phyloP scores from a whole-genome alignment of 345 rosid species.

The Euphorbia tirucalli region DNA sequence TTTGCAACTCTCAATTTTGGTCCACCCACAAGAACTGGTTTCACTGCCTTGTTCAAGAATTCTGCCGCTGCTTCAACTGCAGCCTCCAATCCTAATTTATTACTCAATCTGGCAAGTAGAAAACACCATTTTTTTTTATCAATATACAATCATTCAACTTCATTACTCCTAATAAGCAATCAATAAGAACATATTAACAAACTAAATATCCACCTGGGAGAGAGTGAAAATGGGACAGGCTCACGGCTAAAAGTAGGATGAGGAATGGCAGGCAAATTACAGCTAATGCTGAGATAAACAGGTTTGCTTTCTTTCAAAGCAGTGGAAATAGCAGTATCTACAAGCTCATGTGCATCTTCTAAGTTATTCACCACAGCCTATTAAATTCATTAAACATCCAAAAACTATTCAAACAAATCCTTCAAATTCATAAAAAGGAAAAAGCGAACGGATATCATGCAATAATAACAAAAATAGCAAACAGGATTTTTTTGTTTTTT shows the following conservation, averaged over 20 bases:
- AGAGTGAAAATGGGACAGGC: conserved; percentile 59
- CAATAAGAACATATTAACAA: neutral
- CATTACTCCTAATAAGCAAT: neutral
- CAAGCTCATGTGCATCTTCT: conserved; percentile 73
- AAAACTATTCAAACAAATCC: neutral
- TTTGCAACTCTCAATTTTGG: conserved; percentile 62
- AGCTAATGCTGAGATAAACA: conserved; percentile 70
- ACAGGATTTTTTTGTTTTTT: conserved; percentile 35
- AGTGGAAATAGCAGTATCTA: conserved; percentile 73
- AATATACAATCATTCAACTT: neutral
- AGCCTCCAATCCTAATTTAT: conserved; percentile 59
- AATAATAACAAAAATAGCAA: neutral
- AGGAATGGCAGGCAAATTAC: conserved; percentile 64
- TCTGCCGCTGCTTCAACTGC: conserved; percentile 72
- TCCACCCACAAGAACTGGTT: conserved; percentile 73
- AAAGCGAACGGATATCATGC: neutral
- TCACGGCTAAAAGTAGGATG: conserved; percentile 69
- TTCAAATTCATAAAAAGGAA: neutral
- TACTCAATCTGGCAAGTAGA: conserved; percentile 44
- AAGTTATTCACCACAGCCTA: conserved; percentile 77
- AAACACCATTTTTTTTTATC: neutral
- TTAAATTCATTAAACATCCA: neutral
- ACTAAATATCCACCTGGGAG: conserved; percentile 44
- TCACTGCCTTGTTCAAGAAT: conserved; percentile 75
- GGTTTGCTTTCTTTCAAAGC: conserved; percentile 84